Conservation (phyloP, 1,284 basidiomycete species). For the Jaminaea rosea region DNA sequence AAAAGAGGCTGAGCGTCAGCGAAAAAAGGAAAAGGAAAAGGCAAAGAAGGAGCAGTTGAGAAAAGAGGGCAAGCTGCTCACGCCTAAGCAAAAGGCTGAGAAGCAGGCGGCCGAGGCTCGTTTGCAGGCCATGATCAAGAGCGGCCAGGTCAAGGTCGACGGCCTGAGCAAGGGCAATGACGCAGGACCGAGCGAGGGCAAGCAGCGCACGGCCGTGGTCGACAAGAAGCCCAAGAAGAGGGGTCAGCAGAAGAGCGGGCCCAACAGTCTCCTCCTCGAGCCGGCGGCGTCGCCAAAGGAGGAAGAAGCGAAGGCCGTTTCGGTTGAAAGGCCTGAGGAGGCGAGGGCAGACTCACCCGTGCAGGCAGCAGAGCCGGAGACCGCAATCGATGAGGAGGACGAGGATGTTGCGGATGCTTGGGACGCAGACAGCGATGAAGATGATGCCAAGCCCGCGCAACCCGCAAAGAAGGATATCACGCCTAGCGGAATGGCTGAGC, state of each 20-base stretch:
- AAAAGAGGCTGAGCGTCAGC: conserved; percentile 39
- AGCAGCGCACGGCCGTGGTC: conserved; percentile 60
- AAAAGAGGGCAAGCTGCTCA: conserved; percentile 46
- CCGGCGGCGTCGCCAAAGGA: conserved; percentile 33
- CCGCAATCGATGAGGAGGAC: conserved; percentile 46
- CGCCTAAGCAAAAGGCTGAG: conserved; percentile 82
- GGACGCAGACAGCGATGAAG: conserved; percentile 71
- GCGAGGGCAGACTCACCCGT: conserved; percentile 34
- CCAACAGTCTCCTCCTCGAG: conserved; percentile 5
- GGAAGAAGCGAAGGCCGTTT: conserved; percentile 6
- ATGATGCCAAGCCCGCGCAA: conserved; percentile 22
- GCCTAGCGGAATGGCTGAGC: neutral
- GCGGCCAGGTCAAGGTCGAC: conserved; percentile 74
- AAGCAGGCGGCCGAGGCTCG: conserved; percentile 81
- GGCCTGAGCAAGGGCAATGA: conserved; percentile 59
- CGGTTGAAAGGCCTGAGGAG: conserved; percentile 13
- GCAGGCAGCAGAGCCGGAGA: conserved; percentile 30
- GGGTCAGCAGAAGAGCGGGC: conserved; percentile 51
- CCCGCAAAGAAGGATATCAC: conserved; percentile 15
- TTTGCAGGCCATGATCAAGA: conserved; percentile 78
- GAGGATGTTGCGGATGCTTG: conserved; percentile 67
- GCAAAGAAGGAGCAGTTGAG: conserved; percentile 43
- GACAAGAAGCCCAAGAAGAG: conserved; percentile 75
- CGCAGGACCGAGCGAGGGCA: conserved; percentile 44
- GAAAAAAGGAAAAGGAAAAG: conserved; percentile 44